Evolutionary conservation across 768 basidiomycete genomes (phyloP).

Genomic region (Mycena chlorophos): DNA sequence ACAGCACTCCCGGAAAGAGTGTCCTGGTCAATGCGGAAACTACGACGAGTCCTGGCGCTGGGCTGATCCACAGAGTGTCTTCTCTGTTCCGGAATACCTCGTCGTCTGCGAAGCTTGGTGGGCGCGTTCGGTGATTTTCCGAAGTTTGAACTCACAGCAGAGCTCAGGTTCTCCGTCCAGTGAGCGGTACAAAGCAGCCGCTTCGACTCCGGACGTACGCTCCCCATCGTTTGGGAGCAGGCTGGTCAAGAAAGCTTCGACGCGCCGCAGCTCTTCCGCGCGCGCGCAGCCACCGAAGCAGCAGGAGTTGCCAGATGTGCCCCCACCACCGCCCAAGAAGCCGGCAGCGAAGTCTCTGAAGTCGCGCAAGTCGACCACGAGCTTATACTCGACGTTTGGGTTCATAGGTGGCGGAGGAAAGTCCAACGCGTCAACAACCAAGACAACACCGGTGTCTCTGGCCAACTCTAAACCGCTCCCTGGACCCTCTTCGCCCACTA

Average conservation of each 20-base stretch:
- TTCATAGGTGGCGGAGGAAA: no score
- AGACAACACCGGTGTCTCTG: background rate
- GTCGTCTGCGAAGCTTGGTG: constrained; percentile 8
- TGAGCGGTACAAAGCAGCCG: constrained; percentile 7
- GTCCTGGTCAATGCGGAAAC: background rate
- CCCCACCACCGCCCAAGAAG: background rate
- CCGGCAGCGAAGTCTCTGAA: background rate
- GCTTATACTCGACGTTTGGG: background rate
- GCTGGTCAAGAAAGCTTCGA: constrained; percentile 3
- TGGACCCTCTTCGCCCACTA: background rate
- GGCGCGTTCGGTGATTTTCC: background rate
- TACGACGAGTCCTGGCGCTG: background rate
- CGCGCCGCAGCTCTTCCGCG: background rate
- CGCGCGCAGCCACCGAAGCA: no score
- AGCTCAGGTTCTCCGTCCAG: background rate
- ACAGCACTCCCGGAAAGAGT: background rate
- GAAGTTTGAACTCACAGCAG: background rate
- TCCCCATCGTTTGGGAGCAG: background rate
- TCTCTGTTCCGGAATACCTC: constrained; percentile 8
- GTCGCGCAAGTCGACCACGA: constrained; percentile 2
- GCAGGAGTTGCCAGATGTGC: background rate
- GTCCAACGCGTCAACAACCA: background rate
- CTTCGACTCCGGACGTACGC: constrained; percentile 10
- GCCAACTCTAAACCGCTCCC: background rate
- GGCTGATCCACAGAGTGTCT: constrained; percentile 13